These are phyloP conservation scores for Gossypium arboreum DNA, from an alignment of 345 rosid genomes.

Conservation along the genomic window DNA sequence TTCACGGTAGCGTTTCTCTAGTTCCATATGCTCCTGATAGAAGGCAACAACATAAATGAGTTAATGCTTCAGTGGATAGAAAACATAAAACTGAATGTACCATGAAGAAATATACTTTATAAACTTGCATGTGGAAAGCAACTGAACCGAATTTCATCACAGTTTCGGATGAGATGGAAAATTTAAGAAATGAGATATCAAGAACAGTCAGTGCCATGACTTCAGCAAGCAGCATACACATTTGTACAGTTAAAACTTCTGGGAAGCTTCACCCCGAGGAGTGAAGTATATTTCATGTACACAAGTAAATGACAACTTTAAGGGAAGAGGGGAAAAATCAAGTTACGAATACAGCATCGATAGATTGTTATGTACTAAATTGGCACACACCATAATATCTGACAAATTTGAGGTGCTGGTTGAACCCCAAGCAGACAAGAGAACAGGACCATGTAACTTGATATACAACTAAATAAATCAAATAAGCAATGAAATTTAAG, in stretches of 20 bases:
- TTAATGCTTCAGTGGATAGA: conserved; percentile 16
- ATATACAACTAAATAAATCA: not conserved
- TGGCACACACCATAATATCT: not conserved
- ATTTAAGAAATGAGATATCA: not conserved
- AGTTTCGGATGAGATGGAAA: not conserved
- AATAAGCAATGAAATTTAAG: not conserved
- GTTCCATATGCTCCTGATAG: conserved; percentile 91
- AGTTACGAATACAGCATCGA: not conserved
- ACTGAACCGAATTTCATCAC: not conserved
- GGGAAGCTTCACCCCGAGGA: not conserved
- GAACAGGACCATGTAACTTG: not conserved
- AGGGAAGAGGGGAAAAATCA: not conserved
- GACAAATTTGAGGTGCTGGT: not conserved
- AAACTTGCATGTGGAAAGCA: conserved; percentile 1
- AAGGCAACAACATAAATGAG: conserved; percentile 27
- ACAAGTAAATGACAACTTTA: not conserved
- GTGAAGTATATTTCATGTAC: not conserved
- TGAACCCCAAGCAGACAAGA: not conserved
- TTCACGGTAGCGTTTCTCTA: conserved; percentile 97
- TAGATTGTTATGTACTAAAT: not conserved
- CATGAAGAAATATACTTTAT: not conserved
- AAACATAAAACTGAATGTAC: not conserved
- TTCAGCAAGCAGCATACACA: not conserved
- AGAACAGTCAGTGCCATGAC: not conserved
- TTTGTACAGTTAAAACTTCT: not conserved